Conservation (phyloP, 2,329 filamentous ascomycete species). For the Penicillium sclerotiorum region DNA sequence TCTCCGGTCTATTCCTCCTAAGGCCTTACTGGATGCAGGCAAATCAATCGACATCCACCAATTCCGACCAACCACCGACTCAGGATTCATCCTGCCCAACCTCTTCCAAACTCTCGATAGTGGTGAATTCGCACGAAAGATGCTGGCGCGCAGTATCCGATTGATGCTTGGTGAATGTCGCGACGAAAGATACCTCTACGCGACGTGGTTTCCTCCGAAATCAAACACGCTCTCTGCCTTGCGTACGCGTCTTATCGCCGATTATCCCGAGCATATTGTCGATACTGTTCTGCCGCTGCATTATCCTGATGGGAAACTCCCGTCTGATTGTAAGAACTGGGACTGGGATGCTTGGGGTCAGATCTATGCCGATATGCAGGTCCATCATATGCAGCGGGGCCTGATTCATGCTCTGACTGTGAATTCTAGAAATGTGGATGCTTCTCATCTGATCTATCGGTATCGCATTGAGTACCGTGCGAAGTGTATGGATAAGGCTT, state of each 20-base stretch:
- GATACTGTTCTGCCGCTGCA: conserved; percentile 49
- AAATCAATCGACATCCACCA: conserved; percentile 52
- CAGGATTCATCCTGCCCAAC: conserved; percentile 47
- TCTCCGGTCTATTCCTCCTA: conserved; percentile 45
- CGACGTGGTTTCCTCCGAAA: conserved; percentile 51
- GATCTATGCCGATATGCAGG: conserved; percentile 60
- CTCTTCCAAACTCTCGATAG: conserved; percentile 52
- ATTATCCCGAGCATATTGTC: conserved; percentile 53
- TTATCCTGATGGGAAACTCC: conserved; percentile 46
- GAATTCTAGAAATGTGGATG: conserved; percentile 43
- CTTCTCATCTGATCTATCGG: conserved; percentile 47
- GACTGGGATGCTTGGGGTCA: conserved; percentile 53
- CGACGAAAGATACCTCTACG: conserved; percentile 58
- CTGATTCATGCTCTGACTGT: conserved; percentile 49
- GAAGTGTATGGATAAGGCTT: conserved; percentile 45
- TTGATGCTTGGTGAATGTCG: conserved; percentile 59
- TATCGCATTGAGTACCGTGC: conserved; percentile 60
- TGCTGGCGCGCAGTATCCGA: conserved; percentile 50
- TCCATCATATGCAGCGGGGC: conserved; percentile 56
- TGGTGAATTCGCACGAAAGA: conserved; percentile 50
- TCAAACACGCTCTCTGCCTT: conserved; percentile 46
- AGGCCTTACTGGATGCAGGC: conserved; percentile 47
- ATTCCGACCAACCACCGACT: conserved; percentile 58
- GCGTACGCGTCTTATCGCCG: conserved; percentile 52
- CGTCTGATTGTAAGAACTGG: conserved; percentile 49